Percentiles rank a stretch among this genome's conserved stretches.
phyloP scores from a whole-genome alignment of 202 grass and related monocot genomes.

The Brachypodium distachyon region DNA sequence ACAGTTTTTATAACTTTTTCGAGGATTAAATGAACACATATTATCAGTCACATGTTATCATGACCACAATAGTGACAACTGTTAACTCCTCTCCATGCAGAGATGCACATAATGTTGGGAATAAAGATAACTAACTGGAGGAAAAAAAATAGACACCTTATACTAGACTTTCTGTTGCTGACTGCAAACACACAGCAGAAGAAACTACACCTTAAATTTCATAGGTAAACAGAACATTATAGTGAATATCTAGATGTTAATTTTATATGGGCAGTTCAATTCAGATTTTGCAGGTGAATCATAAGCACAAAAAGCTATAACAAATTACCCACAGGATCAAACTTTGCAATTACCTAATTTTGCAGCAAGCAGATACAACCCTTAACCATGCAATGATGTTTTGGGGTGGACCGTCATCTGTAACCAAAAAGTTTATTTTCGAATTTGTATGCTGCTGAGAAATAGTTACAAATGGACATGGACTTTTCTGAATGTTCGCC shows the following conservation, averaged over 20 bases:
- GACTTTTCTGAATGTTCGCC: neutral
- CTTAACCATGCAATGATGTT: slow-evolving; percentile 78
- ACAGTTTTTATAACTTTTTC: neutral
- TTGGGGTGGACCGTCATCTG: slow-evolving; percentile 45
- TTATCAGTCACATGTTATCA: neutral
- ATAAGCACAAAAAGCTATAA: neutral
- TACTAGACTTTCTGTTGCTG: neutral
- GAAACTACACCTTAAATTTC: neutral
- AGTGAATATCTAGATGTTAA: neutral
- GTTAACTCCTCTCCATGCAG: neutral
- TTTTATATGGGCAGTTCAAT: neutral
- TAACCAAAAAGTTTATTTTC: neutral
- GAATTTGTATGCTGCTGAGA: neutral
- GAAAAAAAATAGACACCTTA: neutral
- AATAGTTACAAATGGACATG: neutral
- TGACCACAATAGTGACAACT: neutral
- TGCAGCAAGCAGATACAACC: slow-evolving; percentile 67
- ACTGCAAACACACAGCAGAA: neutral
- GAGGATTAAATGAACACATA: neutral
- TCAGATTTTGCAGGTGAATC: neutral
- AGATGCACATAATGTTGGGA: neutral
- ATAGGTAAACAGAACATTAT: neutral
- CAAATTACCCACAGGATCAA: neutral
- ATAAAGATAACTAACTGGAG: neutral
- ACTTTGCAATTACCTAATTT: slow-evolving; percentile 50